Evolutionary conservation across 331 rosid species (phyloP).

Genomic region (Spiraea crenata): DNA sequence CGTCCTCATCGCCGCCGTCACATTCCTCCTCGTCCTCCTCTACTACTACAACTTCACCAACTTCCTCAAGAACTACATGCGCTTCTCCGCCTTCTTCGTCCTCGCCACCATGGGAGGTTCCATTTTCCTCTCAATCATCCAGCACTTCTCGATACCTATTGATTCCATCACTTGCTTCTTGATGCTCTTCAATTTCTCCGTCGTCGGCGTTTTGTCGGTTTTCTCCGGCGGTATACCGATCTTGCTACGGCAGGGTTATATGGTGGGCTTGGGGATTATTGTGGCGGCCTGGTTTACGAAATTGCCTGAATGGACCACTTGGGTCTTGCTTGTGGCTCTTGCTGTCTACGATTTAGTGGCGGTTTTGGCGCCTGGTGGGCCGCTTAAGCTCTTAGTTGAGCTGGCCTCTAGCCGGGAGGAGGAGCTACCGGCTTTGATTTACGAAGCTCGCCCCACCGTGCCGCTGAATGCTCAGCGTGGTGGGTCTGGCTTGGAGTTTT

Average conservation of each 20-base stretch:
- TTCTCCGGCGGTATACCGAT: slow-evolving; percentile 74
- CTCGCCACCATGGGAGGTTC: slow-evolving; percentile 86
- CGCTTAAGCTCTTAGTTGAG: slow-evolving; percentile 81
- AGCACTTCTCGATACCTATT: slow-evolving; percentile 69
- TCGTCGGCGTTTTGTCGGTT: slow-evolving; percentile 75
- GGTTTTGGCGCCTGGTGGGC: slow-evolving; percentile 92
- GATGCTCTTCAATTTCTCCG: slow-evolving; percentile 70
- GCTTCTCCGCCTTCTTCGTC: slow-evolving; percentile 89
- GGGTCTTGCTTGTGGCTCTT: slow-evolving; percentile 74
- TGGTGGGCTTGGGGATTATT: slow-evolving; percentile 72
- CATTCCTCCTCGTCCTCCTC: slow-evolving; percentile 74
- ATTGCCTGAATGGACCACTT: slow-evolving; percentile 94
- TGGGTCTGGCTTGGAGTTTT: slow-evolving; percentile 42
- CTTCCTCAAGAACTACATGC: slow-evolving; percentile 80
- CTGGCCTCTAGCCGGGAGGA: slow-evolving; percentile 81
- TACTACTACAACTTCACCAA: slow-evolving; percentile 85
- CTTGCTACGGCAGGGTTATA: slow-evolving; percentile 62
- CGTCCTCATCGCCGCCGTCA: slow-evolving; percentile 63
- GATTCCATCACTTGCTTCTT: slow-evolving; percentile 66
- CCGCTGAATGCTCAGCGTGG: slow-evolving; percentile 28
- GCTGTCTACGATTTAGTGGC: slow-evolving; percentile 86
- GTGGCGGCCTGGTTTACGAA: slow-evolving; percentile 92
- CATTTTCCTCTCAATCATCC: slow-evolving; percentile 61
- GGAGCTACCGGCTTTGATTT: slow-evolving; percentile 84
- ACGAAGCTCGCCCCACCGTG: slow-evolving; percentile 85